Percentiles rank a stretch among this genome's conserved stretches.
phyloP scores from a whole-genome alignment of 495 filamentous ascomycete species.

The Aspergillus panamensis region DNA sequence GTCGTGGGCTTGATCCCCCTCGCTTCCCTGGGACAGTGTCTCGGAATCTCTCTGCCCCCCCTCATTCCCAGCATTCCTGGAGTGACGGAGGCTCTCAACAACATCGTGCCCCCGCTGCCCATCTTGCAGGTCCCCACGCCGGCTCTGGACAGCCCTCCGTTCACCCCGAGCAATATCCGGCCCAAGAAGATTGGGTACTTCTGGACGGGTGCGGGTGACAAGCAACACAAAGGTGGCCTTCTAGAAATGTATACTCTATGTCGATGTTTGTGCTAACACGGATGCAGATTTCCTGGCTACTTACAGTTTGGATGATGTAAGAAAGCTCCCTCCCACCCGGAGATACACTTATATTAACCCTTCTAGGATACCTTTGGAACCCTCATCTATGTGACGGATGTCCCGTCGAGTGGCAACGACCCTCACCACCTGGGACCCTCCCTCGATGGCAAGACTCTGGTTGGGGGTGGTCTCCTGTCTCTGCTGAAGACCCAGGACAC shows the following conservation, averaged over 20 bases:
- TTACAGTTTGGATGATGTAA: conserved; percentile 56
- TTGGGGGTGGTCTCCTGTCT: conserved; percentile 59
- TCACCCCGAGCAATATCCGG: conserved; percentile 50
- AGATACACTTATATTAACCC: background rate
- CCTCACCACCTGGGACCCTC: conserved; percentile 59
- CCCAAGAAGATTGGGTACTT: conserved; percentile 67
- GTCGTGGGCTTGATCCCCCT: conserved; percentile 21
- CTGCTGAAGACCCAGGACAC: conserved; percentile 59
- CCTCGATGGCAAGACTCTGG: conserved; percentile 56
- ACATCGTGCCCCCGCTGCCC: conserved; percentile 50
- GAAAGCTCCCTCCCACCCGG: background rate
- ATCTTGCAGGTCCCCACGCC: conserved; percentile 59
- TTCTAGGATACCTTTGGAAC: conserved; percentile 56
- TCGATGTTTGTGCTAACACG: background rate
- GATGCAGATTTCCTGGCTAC: conserved; percentile 54
- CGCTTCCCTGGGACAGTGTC: conserved; percentile 22
- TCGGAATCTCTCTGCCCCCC: conserved; percentile 41
- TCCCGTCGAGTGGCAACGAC: conserved; percentile 57
- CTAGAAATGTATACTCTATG: too few species aligned
- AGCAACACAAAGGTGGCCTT: conserved; percentile 45
- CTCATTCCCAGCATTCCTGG: conserved; percentile 58
- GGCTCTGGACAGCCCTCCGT: conserved; percentile 51
- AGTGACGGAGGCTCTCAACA: conserved; percentile 51
- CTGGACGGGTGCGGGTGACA: conserved; percentile 60
- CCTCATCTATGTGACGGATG: conserved; percentile 56